A percentile compares a stretch with the other conserved stretches of the same genome.
These are phyloP conservation scores for Corymbia citriodora DNA, from an alignment of 441 rosid genomes.

Conservation along the genomic window DNA sequence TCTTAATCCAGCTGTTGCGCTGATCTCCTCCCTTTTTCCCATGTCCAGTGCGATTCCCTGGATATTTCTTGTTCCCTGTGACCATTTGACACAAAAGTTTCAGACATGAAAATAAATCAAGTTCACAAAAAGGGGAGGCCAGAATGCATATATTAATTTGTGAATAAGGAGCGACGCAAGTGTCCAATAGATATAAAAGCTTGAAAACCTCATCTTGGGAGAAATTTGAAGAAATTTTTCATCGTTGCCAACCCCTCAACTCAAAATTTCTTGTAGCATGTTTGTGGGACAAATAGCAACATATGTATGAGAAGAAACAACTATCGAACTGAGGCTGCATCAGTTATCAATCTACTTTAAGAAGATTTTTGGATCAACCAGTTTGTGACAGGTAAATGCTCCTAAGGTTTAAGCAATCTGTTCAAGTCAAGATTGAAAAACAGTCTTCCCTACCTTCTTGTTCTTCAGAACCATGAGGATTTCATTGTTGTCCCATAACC, in stretches of 20 bases:
- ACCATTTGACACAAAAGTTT: not conserved
- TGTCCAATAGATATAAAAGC: not conserved
- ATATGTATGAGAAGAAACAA: not conserved
- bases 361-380: not conserved
- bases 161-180: not conserved
- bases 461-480: conserved; percentile 21
- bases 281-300: not conserved
- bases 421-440: not conserved
- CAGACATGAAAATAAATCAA: not conserved
- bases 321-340: not conserved
- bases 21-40: conserved; percentile 5
- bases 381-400: conserved; percentile 5
- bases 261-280: not conserved
- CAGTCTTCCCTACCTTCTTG: conserved; percentile 23
- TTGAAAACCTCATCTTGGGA: not conserved
- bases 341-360: not conserved
- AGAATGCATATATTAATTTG: conserved; percentile 1
- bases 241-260: no score
- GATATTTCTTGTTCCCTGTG: conserved; percentile 42
- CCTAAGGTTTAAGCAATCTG: not conserved
- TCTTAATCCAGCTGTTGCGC: conserved; percentile 1
- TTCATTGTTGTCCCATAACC: not conserved
- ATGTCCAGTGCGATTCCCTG: conserved; percentile 44
- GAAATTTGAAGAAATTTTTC: not conserved
- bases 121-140: not conserved